phyloP scores from a whole-genome alignment of 2,329 filamentous ascomycete genomes.

The Colletotrichum tanaceti region DNA sequence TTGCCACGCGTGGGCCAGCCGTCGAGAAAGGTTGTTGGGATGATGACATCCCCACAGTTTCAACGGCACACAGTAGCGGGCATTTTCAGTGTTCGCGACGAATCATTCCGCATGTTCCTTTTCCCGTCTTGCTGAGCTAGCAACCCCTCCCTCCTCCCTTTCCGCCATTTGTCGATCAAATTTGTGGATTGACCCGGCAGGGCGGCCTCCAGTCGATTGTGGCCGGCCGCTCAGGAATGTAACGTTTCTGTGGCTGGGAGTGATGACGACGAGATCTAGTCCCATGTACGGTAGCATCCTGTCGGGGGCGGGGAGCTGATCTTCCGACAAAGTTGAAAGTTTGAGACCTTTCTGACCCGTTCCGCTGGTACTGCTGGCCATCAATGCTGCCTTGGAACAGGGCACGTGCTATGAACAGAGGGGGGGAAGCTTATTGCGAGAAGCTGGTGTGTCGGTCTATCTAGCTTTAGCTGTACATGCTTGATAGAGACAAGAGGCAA shows the following conservation, averaged over 20 bases:
- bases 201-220: background rate
- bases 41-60: background rate
- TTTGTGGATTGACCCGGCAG: background rate
- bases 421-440: too few relatives aligned
- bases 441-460: background rate
- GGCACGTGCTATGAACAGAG: background rate
- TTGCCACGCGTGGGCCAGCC: too few relatives aligned
- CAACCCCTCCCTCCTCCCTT: background rate
- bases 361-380: background rate
- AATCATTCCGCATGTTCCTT: background rate
- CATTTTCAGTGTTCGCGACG: constrained; percentile 15
- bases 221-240: background rate
- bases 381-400: background rate
- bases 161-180: background rate
- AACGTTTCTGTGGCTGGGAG: constrained; percentile 7
- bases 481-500: background rate
- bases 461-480: background rate
- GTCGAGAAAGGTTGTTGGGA: too few relatives aligned
- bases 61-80: constrained; percentile 24
- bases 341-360: background rate
- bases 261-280: background rate
- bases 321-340: background rate
- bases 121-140: background rate
- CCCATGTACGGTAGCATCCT: background rate
- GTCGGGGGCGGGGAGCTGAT: background rate